Percentiles rank a stretch among this genome's conserved stretches.
Evolutionary conservation across 352 stramenopile species (phyloP).

Genomic region (Phytopythium aichiense): DNA sequence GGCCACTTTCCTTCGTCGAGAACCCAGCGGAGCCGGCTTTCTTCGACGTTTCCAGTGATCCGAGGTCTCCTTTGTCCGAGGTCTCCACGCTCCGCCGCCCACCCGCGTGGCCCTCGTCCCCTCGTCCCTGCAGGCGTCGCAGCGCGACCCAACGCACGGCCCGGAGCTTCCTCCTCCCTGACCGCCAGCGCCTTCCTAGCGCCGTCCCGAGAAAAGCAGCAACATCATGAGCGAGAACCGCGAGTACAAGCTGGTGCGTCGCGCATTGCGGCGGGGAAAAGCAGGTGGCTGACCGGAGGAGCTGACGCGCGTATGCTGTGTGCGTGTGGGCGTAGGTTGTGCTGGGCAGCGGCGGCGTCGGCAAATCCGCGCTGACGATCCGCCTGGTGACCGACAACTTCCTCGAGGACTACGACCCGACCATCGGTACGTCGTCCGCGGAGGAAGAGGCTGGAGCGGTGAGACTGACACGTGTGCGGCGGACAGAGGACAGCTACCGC

Average conservation of each 20-base stretch:
- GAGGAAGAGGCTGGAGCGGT: neutral
- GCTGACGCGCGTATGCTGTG: neutral
- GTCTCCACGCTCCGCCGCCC: neutral
- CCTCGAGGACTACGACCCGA: conserved; percentile 92
- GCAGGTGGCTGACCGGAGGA: neutral
- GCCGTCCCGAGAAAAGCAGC: neutral
- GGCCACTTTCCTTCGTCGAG: conserved; percentile 3
- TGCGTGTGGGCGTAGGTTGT: conserved; percentile 48
- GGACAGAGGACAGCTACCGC: conserved; percentile 90
- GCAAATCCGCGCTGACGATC: conserved; percentile 91
- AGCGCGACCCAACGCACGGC: neutral
- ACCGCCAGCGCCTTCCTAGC: neutral
- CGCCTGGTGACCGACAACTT: conserved; percentile 92
- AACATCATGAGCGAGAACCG: conserved; percentile 59
- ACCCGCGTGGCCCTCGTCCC: neutral
- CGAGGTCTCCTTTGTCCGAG: neutral
- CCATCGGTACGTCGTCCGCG: conserved; percentile 54
- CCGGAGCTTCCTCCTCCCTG: neutral
- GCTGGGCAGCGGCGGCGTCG: conserved; percentile 86
- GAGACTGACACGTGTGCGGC: neutral
- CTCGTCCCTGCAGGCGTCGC: neutral
- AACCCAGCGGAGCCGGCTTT: neutral
- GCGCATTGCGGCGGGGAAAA: neutral
- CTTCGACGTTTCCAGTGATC: neutral
- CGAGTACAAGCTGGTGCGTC: conserved; percentile 78